These are phyloP conservation scores for Cercospora sp. DNA, from an alignment of 2,329 filamentous ascomycete genomes.

Conservation along the genomic window DNA sequence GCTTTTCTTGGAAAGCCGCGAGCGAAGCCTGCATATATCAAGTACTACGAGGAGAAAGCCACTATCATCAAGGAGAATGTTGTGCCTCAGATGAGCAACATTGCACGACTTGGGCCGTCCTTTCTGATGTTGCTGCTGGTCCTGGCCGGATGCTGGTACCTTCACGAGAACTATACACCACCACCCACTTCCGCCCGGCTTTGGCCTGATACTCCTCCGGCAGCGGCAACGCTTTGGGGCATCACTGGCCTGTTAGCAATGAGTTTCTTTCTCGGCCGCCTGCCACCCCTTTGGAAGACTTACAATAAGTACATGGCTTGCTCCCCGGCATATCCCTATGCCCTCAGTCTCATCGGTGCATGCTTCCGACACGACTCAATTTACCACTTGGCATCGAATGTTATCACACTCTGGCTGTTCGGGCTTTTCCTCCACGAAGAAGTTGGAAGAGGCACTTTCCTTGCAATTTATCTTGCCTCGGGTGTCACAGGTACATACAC, in stretches of 20 bases:
- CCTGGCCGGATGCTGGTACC: conserved; percentile 46
- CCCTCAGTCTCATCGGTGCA: conserved; percentile 62
- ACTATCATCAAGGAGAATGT: conserved; percentile 37
- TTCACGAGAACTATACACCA: conserved; percentile 54
- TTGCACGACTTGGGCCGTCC: conserved; percentile 50
- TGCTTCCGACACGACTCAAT: conserved; percentile 68
- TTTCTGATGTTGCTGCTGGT: conserved; percentile 41
- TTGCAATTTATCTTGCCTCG: conserved; percentile 64
- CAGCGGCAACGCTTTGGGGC: conserved; percentile 62
- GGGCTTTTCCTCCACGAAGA: conserved; percentile 69
- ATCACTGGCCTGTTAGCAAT: conserved; percentile 62
- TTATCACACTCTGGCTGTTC: conserved; percentile 64
- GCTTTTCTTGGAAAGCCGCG: conserved; percentile 34
- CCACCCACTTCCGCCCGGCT: conserved; percentile 52
- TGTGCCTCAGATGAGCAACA: conserved; percentile 34
- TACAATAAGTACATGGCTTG: conserved; percentile 70
- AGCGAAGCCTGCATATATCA: conserved; percentile 39
- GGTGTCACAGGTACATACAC: conserved; percentile 60
- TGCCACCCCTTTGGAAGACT: conserved; percentile 64
- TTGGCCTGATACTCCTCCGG: conserved; percentile 61
- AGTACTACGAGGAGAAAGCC: conserved; percentile 41
- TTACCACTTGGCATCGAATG: conserved; percentile 64
- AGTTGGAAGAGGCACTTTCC: conserved; percentile 66
- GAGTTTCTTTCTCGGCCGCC: conserved; percentile 60
- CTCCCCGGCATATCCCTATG: conserved; percentile 63